A percentile compares a stretch with the other conserved stretches of the same genome.
Evolutionary conservation across 2,329 filamentous ascomycete species (phyloP).

Genomic region (Fusarium globosum): DNA sequence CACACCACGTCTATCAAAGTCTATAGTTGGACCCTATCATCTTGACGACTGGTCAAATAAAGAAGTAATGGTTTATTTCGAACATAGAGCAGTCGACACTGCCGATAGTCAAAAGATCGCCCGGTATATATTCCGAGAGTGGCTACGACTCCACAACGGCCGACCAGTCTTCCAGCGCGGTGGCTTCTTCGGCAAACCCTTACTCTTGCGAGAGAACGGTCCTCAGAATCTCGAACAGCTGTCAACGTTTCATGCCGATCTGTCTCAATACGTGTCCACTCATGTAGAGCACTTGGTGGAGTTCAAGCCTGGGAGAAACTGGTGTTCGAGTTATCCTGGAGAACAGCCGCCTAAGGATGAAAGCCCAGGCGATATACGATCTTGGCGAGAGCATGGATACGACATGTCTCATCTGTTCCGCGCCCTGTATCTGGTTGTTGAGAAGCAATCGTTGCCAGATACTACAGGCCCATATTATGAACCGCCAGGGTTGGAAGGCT

Average conservation of each 20-base stretch:
- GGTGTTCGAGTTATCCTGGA: background rate
- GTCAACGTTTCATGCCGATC: fast-evolving
- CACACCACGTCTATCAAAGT: too few species aligned
- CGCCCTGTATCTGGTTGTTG: background rate
- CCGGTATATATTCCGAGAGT: background rate
- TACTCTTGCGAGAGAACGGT: fast-evolving
- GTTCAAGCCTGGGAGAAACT: background rate
- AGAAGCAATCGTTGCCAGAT: background rate
- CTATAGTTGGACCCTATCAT: too few species aligned
- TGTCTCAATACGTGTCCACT: fast-evolving
- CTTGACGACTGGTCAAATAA: background rate
- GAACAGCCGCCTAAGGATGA: background rate
- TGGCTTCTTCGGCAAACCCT: background rate
- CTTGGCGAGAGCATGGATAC: background rate
- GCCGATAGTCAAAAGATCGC: background rate
- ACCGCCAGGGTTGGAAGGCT: fast-evolving
- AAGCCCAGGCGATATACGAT: background rate
- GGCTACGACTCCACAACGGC: background rate
- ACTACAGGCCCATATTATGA: background rate
- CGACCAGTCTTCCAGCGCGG: background rate
- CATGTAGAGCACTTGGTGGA: background rate
- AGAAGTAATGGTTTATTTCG: background rate
- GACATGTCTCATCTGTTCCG: background rate
- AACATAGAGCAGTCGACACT: background rate
- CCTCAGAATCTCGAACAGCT: background rate